Evolutionary conservation across 805 yeast species (phyloP), one percentile per base, ranked within the genome.

Genomic region (Cyberlindnera saturnus): DNA sequence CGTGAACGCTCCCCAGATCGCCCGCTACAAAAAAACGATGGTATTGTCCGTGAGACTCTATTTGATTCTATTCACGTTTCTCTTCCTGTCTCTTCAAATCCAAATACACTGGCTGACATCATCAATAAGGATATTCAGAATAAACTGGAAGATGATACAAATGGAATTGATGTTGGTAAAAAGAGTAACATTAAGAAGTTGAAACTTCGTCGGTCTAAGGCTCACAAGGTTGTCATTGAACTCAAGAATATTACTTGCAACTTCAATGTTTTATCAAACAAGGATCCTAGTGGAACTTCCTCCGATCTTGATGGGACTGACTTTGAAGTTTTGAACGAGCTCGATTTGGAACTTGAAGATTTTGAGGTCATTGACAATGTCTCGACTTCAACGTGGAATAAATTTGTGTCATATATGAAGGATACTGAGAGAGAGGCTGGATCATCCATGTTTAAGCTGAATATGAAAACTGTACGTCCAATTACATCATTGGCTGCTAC

Each of bases 321-420:
- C 32, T 68, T 71, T 16, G 81, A 75, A 40, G 37, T 72, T 4
- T 59, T 83, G 11, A 81, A 71, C 54, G 63, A 69, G 6, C 60
- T 82, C 11, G 72, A 66, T 13, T 36, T 87, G 2, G 61, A 65
- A 13, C 64, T 84, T 4, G 71, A 71, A 8, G 76, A 79, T 33
- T 64, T 86, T 36, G 80, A 76, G 40, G 68, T 88, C 3, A 65
- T 76, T 41, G 97, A 90, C 60, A 84, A 86, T 56, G 80, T 90
- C 2, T 82, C 88, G 1, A 77, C 89, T 0, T 91, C 97, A 0
- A 83, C 95, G 0, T 91, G 97, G 96, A 86, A 88, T 53, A 85
- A 84, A 64, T 81, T 89, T 60, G 69, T 81, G 28, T 79, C 90
- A 1, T 76, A 81, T 50, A 71, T 84, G 75, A 73, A 79, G 46